Evolutionary conservation across 176 grass and related monocot species (phyloP).

Genomic region (Luzula sylvatica): DNA sequence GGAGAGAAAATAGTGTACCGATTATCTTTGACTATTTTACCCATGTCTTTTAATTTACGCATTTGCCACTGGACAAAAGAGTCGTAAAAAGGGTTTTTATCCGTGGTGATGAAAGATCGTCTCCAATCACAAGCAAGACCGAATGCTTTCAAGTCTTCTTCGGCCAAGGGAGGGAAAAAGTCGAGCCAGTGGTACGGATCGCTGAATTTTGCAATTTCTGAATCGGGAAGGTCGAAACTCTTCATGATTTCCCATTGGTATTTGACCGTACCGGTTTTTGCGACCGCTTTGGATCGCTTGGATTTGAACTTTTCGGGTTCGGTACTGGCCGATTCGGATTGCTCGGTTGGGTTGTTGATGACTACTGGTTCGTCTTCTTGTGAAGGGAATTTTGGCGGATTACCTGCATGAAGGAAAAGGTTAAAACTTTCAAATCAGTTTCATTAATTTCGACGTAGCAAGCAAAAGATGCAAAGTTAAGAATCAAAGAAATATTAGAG

Average conservation of each 20-base stretch:
- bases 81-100: slow-evolving; percentile 67
- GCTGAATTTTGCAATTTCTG: slow-evolving; percentile 49
- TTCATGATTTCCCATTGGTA: slow-evolving; percentile 81
- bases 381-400: slow-evolving; percentile 43
- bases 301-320: slow-evolving; percentile 60
- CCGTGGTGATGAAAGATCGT: slow-evolving; percentile 58
- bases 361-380: slow-evolving; percentile 29
- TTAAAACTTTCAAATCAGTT: too few relatives aligned
- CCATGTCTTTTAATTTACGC: slow-evolving; percentile 48
- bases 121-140: slow-evolving; percentile 63
- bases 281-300: slow-evolving; percentile 52
- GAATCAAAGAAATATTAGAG: neutral
- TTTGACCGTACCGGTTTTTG: slow-evolving; percentile 41
- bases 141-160: slow-evolving; percentile 56
- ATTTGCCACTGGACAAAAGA: slow-evolving; percentile 76
- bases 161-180: slow-evolving; percentile 42
- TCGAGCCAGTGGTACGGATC: slow-evolving; percentile 61
- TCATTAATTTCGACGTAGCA: neutral
- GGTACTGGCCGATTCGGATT: slow-evolving; percentile 15
- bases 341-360: slow-evolving; percentile 25
- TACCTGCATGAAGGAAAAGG: slow-evolving; percentile 1
- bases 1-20: slow-evolving; percentile 69
- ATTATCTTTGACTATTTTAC: slow-evolving; percentile 66
- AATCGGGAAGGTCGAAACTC: slow-evolving; percentile 37
- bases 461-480: neutral